Conservation (phyloP, 1,139 yeast species). For the Suhomyces guaymorum region DNA sequence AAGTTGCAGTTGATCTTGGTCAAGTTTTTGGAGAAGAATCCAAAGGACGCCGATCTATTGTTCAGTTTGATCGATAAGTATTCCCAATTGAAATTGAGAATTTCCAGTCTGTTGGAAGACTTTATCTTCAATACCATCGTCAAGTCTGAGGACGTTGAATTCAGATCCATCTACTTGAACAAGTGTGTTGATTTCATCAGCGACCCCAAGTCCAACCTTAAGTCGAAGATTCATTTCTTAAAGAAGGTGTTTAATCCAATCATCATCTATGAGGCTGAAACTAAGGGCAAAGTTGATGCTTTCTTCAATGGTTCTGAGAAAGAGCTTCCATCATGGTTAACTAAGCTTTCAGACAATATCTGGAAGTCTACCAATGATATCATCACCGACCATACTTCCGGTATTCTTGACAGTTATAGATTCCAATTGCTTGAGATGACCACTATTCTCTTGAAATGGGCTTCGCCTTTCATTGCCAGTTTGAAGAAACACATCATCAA, state of each 20-base stretch:
- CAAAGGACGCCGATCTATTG: slow-evolving; percentile 35
- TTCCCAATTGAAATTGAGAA: slow-evolving; percentile 46
- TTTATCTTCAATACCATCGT: slow-evolving; percentile 61
- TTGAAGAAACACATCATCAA: slow-evolving; percentile 84
- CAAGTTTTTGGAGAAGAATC: slow-evolving; percentile 41
- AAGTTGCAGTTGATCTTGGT: slow-evolving; percentile 61
- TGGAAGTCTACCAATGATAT: slow-evolving; percentile 70
- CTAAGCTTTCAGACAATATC: slow-evolving; percentile 56
- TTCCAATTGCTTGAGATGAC: slow-evolving; percentile 82
- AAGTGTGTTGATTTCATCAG: slow-evolving; percentile 52
- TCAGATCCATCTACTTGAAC: slow-evolving; percentile 53
- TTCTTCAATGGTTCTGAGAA: slow-evolving; percentile 38
- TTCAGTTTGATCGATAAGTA: slow-evolving; percentile 52
- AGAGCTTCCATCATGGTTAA: slow-evolving; percentile 58
- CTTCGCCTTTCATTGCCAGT: slow-evolving; percentile 61
- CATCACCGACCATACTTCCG: slow-evolving; percentile 60
- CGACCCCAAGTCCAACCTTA: slow-evolving; percentile 41
- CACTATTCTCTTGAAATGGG: slow-evolving; percentile 69
- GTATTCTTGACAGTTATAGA: slow-evolving; percentile 72
- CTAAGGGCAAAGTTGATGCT: slow-evolving; percentile 48
- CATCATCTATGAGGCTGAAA: slow-evolving; percentile 61
- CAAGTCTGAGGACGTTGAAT: slow-evolving; percentile 45
- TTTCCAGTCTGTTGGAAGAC: slow-evolving; percentile 53
- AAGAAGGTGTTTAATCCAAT: slow-evolving; percentile 67
- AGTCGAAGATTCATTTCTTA: slow-evolving; percentile 63